Conservation (phyloP, 148 eudicot genomes). For the Pharnaceum exiguum region DNA sequence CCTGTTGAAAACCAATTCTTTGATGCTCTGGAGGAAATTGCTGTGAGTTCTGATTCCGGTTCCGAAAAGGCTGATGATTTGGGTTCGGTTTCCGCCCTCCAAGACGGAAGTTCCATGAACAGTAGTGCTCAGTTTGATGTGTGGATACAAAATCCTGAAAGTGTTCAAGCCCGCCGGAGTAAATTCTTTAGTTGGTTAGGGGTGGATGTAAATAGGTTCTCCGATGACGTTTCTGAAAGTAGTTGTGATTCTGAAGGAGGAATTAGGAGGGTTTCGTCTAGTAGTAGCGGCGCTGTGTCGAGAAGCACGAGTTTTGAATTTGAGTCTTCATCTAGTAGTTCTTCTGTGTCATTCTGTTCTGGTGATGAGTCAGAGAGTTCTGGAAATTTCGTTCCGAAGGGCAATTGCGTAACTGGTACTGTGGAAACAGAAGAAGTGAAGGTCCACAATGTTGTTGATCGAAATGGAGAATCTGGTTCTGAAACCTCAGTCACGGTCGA, state of each 20-base stretch:
- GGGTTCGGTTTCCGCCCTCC: conserved; percentile 7
- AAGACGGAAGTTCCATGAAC: conserved; percentile 15
- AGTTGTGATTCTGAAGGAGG: conserved; percentile 23
- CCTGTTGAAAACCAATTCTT: conserved; percentile 56
- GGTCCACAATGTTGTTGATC: conserved; percentile 20
- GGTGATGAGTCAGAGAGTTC: conserved; percentile 25
- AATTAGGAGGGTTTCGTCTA: conserved; percentile 27
- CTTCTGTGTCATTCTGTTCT: conserved; percentile 38
- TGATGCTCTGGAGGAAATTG: conserved; percentile 70
- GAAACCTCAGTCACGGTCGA: conserved; percentile 9
- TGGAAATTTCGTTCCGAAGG: conserved; percentile 17
- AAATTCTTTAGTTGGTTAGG: conserved; percentile 68
- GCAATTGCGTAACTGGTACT: conserved; percentile 26
- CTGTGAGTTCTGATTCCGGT: conserved; percentile 28
- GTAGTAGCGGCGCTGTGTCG: conserved; percentile 35
- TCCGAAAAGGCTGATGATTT: conserved; percentile 16
- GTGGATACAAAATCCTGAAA: conserved; percentile 57
- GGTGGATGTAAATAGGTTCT: conserved; percentile 26
- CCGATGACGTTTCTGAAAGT: conserved; percentile 20
- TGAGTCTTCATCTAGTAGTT: conserved; percentile 45
- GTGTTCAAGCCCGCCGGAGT: conserved; percentile 69
- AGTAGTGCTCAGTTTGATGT: conserved; percentile 44
- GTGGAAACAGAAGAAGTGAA: conserved; percentile 14
- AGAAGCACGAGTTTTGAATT: conserved; percentile 30
- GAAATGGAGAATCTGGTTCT: conserved; percentile 8